phyloP scores from a whole-genome alignment of 148 eudicot species.

The Rhododendron vialii region DNA sequence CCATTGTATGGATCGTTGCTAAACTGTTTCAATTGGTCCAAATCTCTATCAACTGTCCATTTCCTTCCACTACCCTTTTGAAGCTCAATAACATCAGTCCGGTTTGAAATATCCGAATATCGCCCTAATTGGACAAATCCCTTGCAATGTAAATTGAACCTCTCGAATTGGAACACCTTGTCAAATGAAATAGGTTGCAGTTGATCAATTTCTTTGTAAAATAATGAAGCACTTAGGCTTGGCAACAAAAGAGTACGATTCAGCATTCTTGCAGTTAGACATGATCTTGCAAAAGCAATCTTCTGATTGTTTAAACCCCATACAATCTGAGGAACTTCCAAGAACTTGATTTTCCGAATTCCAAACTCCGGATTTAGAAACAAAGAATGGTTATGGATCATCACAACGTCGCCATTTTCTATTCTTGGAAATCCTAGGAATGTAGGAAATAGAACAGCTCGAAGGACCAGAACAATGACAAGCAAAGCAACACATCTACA shows the following conservation, averaged over 20 bases:
- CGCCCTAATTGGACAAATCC: conserved; percentile 75
- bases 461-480: conserved; percentile 36
- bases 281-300: conserved; percentile 92
- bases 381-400: conserved; percentile 9
- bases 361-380: conserved; percentile 9
- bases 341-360: conserved; percentile 41
- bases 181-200: conserved; percentile 73
- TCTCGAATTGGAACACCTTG: conserved; percentile 62
- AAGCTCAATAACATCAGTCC: conserved; percentile 44
- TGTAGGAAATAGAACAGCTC: conserved; percentile 37
- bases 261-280: conserved; percentile 76
- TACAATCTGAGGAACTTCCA: conserved; percentile 90
- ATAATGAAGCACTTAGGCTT: conserved; percentile 83
- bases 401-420: conserved; percentile 19
- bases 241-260: conserved; percentile 89
- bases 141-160: conserved; percentile 63
- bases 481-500: conserved; percentile 55
- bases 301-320: conserved; percentile 99
- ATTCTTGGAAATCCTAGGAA: conserved; percentile 25
- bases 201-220: conserved; percentile 84
- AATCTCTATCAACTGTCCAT: conserved; percentile 82
- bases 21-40: conserved; percentile 64
- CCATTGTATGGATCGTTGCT: conserved; percentile 36
- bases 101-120: conserved; percentile 50
- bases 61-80: conserved; percentile 88